These are phyloP conservation scores for Teratosphaeriaceae sp. DNA, from an alignment of 2,329 filamentous ascomycete genomes.

Conservation along the genomic window DNA sequence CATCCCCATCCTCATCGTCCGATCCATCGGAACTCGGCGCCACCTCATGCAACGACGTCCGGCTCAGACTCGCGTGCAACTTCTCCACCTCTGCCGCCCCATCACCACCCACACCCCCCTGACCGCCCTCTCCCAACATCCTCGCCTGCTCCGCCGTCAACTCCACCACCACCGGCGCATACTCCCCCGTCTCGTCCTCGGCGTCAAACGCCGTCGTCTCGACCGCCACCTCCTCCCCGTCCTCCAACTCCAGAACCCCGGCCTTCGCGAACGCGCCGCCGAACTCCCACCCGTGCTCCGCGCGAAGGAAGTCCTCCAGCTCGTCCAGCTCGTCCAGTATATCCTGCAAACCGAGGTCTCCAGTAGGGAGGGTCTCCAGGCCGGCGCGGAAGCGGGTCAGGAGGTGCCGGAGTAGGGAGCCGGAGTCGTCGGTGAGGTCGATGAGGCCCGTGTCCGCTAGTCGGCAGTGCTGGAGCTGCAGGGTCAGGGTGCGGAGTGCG, in stretches of 20 bases:
- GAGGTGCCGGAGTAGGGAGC: conserved; percentile 44
- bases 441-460: conserved; percentile 57
- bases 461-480: conserved; percentile 50
- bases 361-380: conserved; percentile 42
- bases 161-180: conserved; percentile 56
- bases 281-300: conserved; percentile 53
- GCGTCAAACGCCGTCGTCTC: conserved; percentile 44
- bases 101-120: conserved; percentile 18
- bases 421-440: conserved; percentile 49
- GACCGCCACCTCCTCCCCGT: conserved; percentile 57
- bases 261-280: conserved; percentile 48
- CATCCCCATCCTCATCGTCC: conserved; percentile 25
- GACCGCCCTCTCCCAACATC: conserved; percentile 31
- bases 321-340: conserved; percentile 49
- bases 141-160: conserved; percentile 38
- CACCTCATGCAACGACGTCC: conserved; percentile 14
- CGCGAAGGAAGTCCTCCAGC: conserved; percentile 48
- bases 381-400: conserved; percentile 47
- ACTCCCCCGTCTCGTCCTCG: conserved; percentile 59
- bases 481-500: conserved; percentile 42
- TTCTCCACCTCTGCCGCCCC: conserved; percentile 14
- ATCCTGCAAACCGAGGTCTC: conserved; percentile 30
- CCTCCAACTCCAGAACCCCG: conserved; percentile 55
- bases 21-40: no score
- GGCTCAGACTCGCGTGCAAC: conserved; percentile 14